Evolutionary conservation across 371 early-diverging fungal genomes (phyloP), one percentile per base, ranked within the genome.

Genomic region (Mucor mucedo): DNA sequence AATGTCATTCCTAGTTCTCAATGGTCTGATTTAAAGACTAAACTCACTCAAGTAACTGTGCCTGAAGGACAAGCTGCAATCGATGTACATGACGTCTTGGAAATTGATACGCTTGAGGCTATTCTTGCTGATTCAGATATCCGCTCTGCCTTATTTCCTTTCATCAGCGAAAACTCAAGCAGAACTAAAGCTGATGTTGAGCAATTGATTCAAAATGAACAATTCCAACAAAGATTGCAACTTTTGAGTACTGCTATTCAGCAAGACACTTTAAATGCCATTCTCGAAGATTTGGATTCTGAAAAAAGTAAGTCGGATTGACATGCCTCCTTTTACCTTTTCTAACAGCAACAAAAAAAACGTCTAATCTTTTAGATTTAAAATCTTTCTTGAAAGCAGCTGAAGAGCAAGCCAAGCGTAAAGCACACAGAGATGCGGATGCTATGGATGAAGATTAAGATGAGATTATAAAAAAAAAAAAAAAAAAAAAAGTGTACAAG

Each of bases 141-240:
- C 39, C 80, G 87, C 39, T 48, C 62, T 10, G 74, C 87, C 3
- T 69, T 93, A 53, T 90, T 88, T 67, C 89, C 91, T 28, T 81
- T 83, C 56, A 72, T 91, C 10, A 90, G 86, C 3, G 86, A 86
- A 41, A 69, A 73, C 16, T 9, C 30, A 6, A 74, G 78, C 16
- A 75, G 71, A 14, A 78, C 85, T 1, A 72, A 76, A 10, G 86
- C 81, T 48, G 80, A 87, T 42, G 70, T 90, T 14, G 82, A 84
- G 7, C 82, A 84, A 53, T 78, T 91, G 14, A 75, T 89, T 1
- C 74, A 82, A 28, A 86, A 87, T 35, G 86, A 90, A 49, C 89
- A 89, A 65, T 91, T 93, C 70, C 83, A 82, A 49, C 87, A 89
- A 72, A 84, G 91, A 40, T 71, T 91, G 42, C 84, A 80, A 10